A percentile compares a stretch with the other conserved stretches of the same genome.
Evolutionary conservation across 352 stramenopile species (phyloP).

Genomic region (Peronospora destructor): DNA sequence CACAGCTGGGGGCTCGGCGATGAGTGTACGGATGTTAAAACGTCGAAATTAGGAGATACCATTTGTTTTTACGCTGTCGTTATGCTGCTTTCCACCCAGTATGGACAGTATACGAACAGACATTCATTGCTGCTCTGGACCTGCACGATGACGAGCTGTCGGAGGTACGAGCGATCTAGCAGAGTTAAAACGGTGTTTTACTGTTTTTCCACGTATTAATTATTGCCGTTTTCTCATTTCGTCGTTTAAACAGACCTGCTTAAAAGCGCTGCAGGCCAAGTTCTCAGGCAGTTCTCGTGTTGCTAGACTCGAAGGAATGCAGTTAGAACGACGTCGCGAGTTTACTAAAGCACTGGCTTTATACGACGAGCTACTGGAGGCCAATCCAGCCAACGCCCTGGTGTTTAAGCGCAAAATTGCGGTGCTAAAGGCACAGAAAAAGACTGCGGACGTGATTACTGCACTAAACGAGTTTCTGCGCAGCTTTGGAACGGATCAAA

Average conservation of each 20-base stretch:
- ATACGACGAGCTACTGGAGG: constrained; percentile 51
- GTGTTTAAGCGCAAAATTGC: constrained; percentile 63
- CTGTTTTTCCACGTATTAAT: neutral
- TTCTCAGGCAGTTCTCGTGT: constrained; percentile 61
- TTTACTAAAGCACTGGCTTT: constrained; percentile 48
- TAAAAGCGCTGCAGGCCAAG: constrained; percentile 43
- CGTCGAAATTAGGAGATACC: neutral
- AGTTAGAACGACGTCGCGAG: constrained; percentile 47
- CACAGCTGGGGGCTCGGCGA: constrained; percentile 48
- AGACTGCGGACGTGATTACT: constrained; percentile 42
- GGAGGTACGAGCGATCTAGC: constrained; percentile 11
- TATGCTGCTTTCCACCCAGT: constrained; percentile 21
- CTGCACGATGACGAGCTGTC: constrained; percentile 48
- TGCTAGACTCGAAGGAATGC: constrained; percentile 48
- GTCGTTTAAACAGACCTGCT: constrained; percentile 20
- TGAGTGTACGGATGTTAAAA: constrained; percentile 28
- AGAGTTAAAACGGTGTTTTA: neutral
- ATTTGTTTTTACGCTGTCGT: constrained; percentile 12
- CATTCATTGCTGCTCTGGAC: constrained; percentile 57
- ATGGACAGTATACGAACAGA: constrained; percentile 65
- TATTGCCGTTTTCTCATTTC: neutral
- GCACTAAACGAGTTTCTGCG: constrained; percentile 56
- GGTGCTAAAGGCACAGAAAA: constrained; percentile 58
- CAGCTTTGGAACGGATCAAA: constrained; percentile 51
- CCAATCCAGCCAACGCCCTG: constrained; percentile 52